phyloP scores from a whole-genome alignment of 2,329 filamentous ascomycete species.

The Aureobasidium mangrovei region DNA sequence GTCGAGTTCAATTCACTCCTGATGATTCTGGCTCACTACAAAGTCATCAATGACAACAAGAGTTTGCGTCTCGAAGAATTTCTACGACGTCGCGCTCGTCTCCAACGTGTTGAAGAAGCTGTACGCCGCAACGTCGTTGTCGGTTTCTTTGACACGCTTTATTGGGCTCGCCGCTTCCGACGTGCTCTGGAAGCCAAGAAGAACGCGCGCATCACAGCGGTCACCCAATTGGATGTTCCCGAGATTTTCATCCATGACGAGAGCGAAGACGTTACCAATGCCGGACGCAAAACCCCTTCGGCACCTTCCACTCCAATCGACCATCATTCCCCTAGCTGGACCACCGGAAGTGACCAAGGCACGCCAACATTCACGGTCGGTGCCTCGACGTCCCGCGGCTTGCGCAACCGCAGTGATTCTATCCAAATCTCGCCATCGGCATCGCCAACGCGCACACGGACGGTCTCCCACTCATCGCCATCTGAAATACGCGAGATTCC shows the following conservation, averaged over 20 bases:
- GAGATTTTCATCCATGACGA: slow-evolving; percentile 86
- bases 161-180: slow-evolving; percentile 78
- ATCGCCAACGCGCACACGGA: slow-evolving; percentile 17
- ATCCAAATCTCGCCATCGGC: slow-evolving; percentile 22
- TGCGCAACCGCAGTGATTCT: slow-evolving; percentile 19
- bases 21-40: slow-evolving; percentile 96
- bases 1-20: slow-evolving; percentile 87
- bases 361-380: slow-evolving; percentile 17
- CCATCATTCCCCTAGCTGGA: slow-evolving; percentile 27
- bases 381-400: not conserved
- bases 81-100: slow-evolving; percentile 73
- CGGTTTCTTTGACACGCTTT: slow-evolving; percentile 91
- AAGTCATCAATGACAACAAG: slow-evolving; percentile 96
- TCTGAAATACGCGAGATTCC: not conserved
- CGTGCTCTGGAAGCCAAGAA: slow-evolving; percentile 63
- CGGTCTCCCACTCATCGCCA: slow-evolving; percentile 7
- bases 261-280: slow-evolving; percentile 32
- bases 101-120: slow-evolving; percentile 92
- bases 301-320: slow-evolving; percentile 18
- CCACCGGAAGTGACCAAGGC: slow-evolving; percentile 23
- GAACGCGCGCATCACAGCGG: slow-evolving; percentile 63
- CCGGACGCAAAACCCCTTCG: slow-evolving; percentile 19
- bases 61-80: slow-evolving; percentile 86
- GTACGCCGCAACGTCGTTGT: slow-evolving; percentile 83
- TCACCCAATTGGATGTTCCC: slow-evolving; percentile 63